Percentiles rank a stretch among this genome's conserved stretches.
Conservation (phyloP, 1,284 basidiomycete species). For the Apiotrichum brassicae region DNA sequence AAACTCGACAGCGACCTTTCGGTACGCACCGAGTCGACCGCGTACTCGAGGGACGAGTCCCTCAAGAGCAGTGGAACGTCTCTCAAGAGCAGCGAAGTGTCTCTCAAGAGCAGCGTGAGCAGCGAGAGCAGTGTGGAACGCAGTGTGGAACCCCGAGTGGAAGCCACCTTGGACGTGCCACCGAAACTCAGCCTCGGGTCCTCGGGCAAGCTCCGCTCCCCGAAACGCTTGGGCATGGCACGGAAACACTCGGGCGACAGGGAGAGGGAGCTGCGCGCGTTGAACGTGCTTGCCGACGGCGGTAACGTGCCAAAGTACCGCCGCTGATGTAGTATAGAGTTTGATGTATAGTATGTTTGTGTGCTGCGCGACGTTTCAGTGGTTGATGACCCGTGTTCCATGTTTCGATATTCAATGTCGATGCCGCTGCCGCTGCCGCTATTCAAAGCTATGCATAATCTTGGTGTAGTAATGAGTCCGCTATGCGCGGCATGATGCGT, state of each 20-base stretch:
- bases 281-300: background rate
- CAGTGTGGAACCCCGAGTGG: no score
- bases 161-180: no score
- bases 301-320: background rate
- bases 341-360: no score
- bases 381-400: no score
- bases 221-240: background rate
- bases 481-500: background rate
- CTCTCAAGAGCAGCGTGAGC: background rate
- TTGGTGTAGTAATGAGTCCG: conserved; percentile 2
- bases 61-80: no score
- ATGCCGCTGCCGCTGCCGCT: background rate
- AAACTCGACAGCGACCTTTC: no score
- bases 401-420: background rate
- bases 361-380: no score
- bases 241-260: background rate
- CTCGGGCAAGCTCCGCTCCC: background rate
- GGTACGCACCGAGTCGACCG: no score
- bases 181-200: no score
- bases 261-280: background rate
- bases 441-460: conserved; percentile 1
- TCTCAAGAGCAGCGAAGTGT: no score
- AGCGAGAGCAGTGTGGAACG: background rate
- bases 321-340: background rate
- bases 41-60: no score